Percentiles rank a stretch among this genome's conserved stretches.
Evolutionary conservation across 2,329 filamentous ascomycete species (phyloP).

Genomic region (Aschersonia sp.): DNA sequence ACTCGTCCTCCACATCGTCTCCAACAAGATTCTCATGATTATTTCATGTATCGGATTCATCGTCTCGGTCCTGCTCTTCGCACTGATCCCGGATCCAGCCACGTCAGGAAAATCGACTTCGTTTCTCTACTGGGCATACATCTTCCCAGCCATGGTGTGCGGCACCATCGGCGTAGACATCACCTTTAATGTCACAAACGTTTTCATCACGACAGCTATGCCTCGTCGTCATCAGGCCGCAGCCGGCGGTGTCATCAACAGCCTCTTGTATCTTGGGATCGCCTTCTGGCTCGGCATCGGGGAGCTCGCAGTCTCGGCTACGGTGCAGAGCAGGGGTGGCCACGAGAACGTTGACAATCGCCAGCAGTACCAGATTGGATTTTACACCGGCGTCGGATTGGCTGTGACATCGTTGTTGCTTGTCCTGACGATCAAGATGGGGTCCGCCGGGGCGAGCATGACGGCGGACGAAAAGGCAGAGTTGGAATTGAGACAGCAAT

Average conservation of each 20-base stretch:
- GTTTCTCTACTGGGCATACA: slow-evolving; percentile 51
- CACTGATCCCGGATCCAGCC: slow-evolving; percentile 41
- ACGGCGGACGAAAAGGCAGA: slow-evolving; percentile 40
- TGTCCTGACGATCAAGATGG: slow-evolving; percentile 40
- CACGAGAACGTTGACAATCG: slow-evolving; percentile 20
- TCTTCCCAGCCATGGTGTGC: slow-evolving; percentile 57
- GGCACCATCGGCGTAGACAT: slow-evolving; percentile 63
- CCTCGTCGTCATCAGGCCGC: slow-evolving; percentile 53
- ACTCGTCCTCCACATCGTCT: slow-evolving; percentile 50
- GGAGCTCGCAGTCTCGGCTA: slow-evolving; percentile 45
- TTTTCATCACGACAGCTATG: slow-evolving; percentile 63
- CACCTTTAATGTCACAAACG: slow-evolving; percentile 58
- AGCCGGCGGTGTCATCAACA: slow-evolving; percentile 58
- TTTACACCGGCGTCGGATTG: slow-evolving; percentile 49
- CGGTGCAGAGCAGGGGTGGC: slow-evolving; percentile 13
- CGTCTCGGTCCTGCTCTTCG: slow-evolving; percentile 44
- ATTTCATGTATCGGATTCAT: slow-evolving; percentile 47
- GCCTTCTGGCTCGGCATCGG: slow-evolving; percentile 57
- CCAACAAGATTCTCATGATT: slow-evolving; percentile 46
- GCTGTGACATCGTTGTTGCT: slow-evolving; percentile 35
- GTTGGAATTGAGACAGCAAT: slow-evolving; percentile 6
- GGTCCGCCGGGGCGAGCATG: slow-evolving; percentile 38
- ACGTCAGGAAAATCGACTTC: slow-evolving; percentile 8
- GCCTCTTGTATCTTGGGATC: slow-evolving; percentile 55
- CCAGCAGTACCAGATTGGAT: slow-evolving; percentile 47